Percentiles rank a stretch among this genome's conserved stretches.
Conservation (phyloP, 305 asterid genomes). For the Stenogyne calaminthoides region DNA sequence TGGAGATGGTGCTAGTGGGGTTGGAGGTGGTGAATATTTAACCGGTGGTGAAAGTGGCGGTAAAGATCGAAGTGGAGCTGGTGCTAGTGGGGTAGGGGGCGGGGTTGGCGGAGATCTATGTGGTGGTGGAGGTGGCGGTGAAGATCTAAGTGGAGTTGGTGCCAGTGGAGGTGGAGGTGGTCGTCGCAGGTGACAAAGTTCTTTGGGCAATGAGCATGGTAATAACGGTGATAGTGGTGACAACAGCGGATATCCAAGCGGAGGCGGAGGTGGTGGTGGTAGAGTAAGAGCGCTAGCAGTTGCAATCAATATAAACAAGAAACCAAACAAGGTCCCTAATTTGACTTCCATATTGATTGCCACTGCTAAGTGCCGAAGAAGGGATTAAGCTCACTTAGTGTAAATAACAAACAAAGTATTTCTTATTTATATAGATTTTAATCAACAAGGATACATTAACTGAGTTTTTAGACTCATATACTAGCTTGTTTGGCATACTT, state of each 20-base stretch:
- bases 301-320: neutral
- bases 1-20: neutral
- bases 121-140: too few relatives aligned
- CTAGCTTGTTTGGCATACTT: neutral
- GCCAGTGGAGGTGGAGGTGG: neutral
- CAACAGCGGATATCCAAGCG: too few relatives aligned
- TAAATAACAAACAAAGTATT: neutral
- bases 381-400: neutral
- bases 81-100: neutral
- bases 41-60: neutral
- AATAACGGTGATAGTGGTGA: too few relatives aligned
- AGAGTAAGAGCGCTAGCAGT: neutral
- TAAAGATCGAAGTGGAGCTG: neutral
- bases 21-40: neutral
- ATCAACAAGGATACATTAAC: neutral
- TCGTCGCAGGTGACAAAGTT: too few relatives aligned
- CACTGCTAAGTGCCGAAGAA: neutral
- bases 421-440: neutral
- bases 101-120: neutral
- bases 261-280: neutral
- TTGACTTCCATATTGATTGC: neutral
- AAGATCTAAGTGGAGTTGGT: too few relatives aligned
- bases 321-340: neutral
- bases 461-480: neutral
- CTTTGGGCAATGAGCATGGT: too few relatives aligned